Conservation (phyloP, 805 yeast species). For the Metschnikowia bowlesiae region DNA sequence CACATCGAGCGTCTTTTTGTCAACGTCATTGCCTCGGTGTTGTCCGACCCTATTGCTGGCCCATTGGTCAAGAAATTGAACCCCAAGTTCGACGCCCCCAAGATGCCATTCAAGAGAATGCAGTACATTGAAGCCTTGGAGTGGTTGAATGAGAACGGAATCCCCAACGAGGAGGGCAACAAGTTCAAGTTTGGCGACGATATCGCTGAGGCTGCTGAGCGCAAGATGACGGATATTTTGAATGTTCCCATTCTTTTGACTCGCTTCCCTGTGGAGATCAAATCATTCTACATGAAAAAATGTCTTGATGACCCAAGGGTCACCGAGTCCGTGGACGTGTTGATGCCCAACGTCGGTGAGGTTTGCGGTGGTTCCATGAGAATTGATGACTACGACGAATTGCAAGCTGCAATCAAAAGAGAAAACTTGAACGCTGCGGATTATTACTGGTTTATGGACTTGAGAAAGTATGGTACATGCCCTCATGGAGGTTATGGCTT, state of each 20-base stretch:
- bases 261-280: slow-evolving; percentile 94
- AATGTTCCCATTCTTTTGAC: slow-evolving; percentile 89
- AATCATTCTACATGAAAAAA: slow-evolving; percentile 96
- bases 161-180: slow-evolving; percentile 92
- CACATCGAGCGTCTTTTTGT: slow-evolving; percentile 82
- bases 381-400: slow-evolving; percentile 74
- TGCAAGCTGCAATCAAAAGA: slow-evolving; percentile 86
- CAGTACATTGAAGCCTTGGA: slow-evolving; percentile 85
- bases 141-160: slow-evolving; percentile 94
- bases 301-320: slow-evolving; percentile 88
- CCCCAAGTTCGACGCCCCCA: slow-evolving; percentile 85
- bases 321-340: slow-evolving; percentile 96
- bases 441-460: slow-evolving; percentile 96
- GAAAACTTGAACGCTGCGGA: slow-evolving; percentile 79
- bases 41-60: slow-evolving; percentile 90
- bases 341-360: slow-evolving; percentile 99
- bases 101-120: slow-evolving; percentile 85
- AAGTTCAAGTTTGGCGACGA: slow-evolving; percentile 96
- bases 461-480: slow-evolving; percentile 93
- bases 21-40: slow-evolving; percentile 63
- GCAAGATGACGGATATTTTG: slow-evolving; percentile 95
- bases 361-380: slow-evolving; percentile 99
- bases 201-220: slow-evolving; percentile 99
- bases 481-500: slow-evolving; percentile 99
- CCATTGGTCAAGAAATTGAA: slow-evolving; percentile 85